Base-by-base conservation (phyloP, 306 rosid species). In the Sesbania bispinosa region DNA sequence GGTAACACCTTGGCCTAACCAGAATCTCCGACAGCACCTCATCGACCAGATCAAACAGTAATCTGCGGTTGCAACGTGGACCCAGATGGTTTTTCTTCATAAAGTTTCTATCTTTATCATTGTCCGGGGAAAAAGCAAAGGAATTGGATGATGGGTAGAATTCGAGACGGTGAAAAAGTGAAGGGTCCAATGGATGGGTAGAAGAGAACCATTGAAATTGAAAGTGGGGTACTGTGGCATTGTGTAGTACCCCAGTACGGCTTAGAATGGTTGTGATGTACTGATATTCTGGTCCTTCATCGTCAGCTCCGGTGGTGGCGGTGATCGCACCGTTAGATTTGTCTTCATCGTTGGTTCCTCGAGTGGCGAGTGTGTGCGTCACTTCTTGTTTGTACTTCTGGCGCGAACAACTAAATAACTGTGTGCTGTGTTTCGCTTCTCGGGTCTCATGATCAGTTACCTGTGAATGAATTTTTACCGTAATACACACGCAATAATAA, bases 131-230 rank as follows among this genome's bases (percentile, higher is more conserved):
- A 14, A 51, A 16, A 30, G 51, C 0, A 4, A 62, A 7, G 53
- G 71, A 32, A 67, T 41, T 35, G 52, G 65, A 13, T 52, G 43
- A 11, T 14, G 48, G 45, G 78, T 61, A 47, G 30, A 67, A 66
- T 71, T 93, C 93, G 2, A 88, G 89, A 14, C 72, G 77, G 81
- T 81, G 77, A 48, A 88, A 87, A 53, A 84, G 46, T 8, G 92
- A 82, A 7, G 90, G 95, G 78, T 88, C 92, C 15, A 88, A 50
- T 5, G 95, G 90, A 30, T 81, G 90, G 2, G 85, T 57, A 1
- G 87, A 82, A 35, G 96, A 82, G 85, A 85, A 81, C 89, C 95
- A 83, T 21, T 50, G 79, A 27, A 65, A 66, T 2, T 66, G 46
- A 26, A 71, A 20, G 24, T 63, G 32, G 10, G 65, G 53, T 18